Evolutionary conservation across 345 rosid species (phyloP).

Genomic region (Lenwebbia sp.): DNA sequence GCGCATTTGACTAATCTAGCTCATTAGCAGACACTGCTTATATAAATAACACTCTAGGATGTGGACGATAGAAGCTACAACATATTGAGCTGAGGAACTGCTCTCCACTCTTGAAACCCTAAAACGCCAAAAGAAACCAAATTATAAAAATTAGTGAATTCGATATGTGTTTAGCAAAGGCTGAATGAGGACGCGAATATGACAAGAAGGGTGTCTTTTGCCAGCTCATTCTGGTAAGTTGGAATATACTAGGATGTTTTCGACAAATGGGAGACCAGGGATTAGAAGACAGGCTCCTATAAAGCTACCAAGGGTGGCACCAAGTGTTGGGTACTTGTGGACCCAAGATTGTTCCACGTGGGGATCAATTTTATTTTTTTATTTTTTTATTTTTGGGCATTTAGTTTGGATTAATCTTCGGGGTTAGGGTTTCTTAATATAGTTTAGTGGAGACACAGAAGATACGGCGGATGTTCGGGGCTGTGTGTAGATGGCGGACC

Average conservation of each 20-base stretch:
- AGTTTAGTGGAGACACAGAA: constrained; percentile 13
- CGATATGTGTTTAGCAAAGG: neutral
- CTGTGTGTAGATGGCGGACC: constrained; percentile 19
- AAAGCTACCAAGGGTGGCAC: neutral
- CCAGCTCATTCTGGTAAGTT: neutral
- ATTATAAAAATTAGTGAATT: neutral
- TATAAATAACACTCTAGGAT: neutral
- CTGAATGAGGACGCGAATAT: neutral
- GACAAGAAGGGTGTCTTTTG: neutral
- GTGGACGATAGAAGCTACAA: too few relatives aligned
- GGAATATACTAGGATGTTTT: neutral
- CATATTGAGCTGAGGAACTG: neutral
- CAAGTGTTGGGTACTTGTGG: constrained; percentile 8
- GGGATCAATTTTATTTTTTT: neutral
- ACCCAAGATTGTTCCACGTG: constrained; percentile 8
- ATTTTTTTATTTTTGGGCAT: neutral
- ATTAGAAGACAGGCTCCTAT: neutral
- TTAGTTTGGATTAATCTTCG: neutral
- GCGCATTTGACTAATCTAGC: neutral
- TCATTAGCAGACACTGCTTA: neutral
- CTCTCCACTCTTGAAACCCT: neutral
- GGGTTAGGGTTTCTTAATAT: neutral
- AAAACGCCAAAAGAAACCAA: neutral
- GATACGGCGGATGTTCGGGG: constrained; percentile 40
- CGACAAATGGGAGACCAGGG: neutral